Base-by-base conservation (phyloP, 768 basidiomycete species). In the Trichaptum fuscoviolaceum region DNA sequence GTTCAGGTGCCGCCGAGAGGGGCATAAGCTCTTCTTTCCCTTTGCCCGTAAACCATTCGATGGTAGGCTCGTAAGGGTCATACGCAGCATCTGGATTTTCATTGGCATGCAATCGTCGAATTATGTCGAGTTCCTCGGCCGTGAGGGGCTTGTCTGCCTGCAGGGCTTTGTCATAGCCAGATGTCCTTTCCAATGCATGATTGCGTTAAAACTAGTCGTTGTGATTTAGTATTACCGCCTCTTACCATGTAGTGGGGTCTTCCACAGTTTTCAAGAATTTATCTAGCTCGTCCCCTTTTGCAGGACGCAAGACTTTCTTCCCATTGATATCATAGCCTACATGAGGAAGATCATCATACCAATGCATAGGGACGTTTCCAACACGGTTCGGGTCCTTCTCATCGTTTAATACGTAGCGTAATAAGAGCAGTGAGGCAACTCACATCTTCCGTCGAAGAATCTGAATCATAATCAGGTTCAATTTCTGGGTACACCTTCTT, bases 311-410 rank as follows among this genome's bases (percentile, higher is more conserved):
- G 62, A 99, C 89, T 75, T 90, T 90, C 79, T 94, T 96, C 64
- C 97, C 97, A 75, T 95, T 87, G 71, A 99, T 88, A 76, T 95
- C 87, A 78, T 99, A 99, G 60, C 97, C 97, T 74, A 99, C 85
- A 77, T 99, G 97, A n/a, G 97, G 97, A 70, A 99, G 81, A 81
- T 99, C 96, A 75, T 99, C 97, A 76, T 99, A 99, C 95, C 96
- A 99, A 73, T 99, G 95, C 84, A 91, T 90, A 60, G 97, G 97
- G 68, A 99, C 81, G 77, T 96, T 85, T 64, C 97, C 97, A 70
- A 97, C 87, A 67, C 96, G 93, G 75, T 97, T 99, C n/a, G 92
- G 92, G 64, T 88, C 85, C 95, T 99, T 64, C 59, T 58, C 26
- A 60, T 67, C 25, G 69, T 66, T n/a, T 25, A 60, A 30, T 24